These are phyloP conservation scores for Kockovaella imperatae DNA, from an alignment of 768 basidiomycete species.

Conservation along the genomic window DNA sequence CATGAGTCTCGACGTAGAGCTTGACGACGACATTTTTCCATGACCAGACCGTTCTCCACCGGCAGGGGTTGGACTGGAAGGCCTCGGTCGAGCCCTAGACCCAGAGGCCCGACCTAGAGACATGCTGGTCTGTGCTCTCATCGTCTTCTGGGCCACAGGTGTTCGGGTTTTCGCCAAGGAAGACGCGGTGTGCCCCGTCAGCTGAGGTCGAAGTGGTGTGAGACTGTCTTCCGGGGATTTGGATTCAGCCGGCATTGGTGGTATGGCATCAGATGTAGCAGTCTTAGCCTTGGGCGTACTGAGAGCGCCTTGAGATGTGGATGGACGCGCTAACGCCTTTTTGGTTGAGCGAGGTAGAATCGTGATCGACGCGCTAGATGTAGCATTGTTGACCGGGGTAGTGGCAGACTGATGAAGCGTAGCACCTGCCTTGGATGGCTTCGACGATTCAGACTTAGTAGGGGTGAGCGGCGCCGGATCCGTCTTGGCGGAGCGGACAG, in stretches of 20 bases:
- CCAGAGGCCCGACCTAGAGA: slow-evolving; percentile 3
- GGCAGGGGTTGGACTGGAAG: neutral
- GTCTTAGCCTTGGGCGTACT: slow-evolving; percentile 1
- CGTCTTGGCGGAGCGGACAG: no score
- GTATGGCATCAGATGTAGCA: slow-evolving; percentile 1
- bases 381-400: no score
- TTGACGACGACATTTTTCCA: neutral
- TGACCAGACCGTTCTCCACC: slow-evolving; percentile 1
- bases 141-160: neutral
- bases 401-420: no score
- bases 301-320: neutral
- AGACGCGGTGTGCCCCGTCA: slow-evolving; percentile 38
- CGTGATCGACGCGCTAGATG: no score
- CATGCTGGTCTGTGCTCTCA: neutral
- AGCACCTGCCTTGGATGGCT: no score
- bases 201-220: slow-evolving; percentile 26
- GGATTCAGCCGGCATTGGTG: no score
- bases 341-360: no score
- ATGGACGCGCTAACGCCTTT: no score
- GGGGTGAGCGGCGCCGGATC: no score
- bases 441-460: no score
- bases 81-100: neutral
- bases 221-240: neutral
- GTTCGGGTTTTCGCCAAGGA: slow-evolving; percentile 29
- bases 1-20: slow-evolving; percentile 16